Conservation (phyloP, 2,329 filamentous ascomycete species). For the Fusarium coicis region DNA sequence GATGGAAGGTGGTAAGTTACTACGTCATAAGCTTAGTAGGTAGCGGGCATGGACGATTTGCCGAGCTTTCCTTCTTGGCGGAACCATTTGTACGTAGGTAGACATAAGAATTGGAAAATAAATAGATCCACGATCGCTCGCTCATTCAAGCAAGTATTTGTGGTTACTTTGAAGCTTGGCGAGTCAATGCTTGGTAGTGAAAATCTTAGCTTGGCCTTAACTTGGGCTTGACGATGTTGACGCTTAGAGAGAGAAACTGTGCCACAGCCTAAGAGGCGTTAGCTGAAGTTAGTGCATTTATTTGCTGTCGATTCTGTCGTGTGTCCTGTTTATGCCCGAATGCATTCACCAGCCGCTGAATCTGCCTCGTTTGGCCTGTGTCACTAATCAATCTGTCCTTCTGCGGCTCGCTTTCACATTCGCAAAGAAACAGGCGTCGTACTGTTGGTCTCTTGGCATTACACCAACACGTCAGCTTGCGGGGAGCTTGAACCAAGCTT, state of each 20-base stretch:
- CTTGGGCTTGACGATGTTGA: neutral
- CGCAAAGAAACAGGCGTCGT: slow-evolving; percentile 2
- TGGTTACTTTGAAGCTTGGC: slow-evolving; percentile 19
- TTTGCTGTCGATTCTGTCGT: neutral
- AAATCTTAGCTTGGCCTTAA: slow-evolving; percentile 13
- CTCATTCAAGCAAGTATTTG: slow-evolving; percentile 20
- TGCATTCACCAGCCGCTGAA: neutral
- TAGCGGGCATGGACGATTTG: slow-evolving; percentile 26
- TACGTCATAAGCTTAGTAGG: slow-evolving; percentile 45
- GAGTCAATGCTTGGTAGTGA: slow-evolving; percentile 23
- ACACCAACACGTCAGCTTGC: slow-evolving; percentile 28
- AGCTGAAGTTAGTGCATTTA: slow-evolving; percentile 15
- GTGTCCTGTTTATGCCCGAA: slow-evolving; percentile 8
- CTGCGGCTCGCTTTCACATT: neutral
- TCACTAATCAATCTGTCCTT: neutral
- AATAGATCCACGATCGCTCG: slow-evolving; percentile 19
- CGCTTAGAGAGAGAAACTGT: neutral
- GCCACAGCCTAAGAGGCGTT: slow-evolving; percentile 17
- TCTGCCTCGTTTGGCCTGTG: neutral
- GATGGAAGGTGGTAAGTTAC: slow-evolving; percentile 31
- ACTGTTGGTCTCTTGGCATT: slow-evolving; percentile 15
- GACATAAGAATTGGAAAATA: neutral
- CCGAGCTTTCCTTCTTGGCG: slow-evolving; percentile 42
- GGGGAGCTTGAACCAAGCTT: slow-evolving; percentile 22
- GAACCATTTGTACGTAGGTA: slow-evolving; percentile 5